phyloP scores from a whole-genome alignment of 2,329 filamentous ascomycete species.

The Arthrobotrys sinensis region DNA sequence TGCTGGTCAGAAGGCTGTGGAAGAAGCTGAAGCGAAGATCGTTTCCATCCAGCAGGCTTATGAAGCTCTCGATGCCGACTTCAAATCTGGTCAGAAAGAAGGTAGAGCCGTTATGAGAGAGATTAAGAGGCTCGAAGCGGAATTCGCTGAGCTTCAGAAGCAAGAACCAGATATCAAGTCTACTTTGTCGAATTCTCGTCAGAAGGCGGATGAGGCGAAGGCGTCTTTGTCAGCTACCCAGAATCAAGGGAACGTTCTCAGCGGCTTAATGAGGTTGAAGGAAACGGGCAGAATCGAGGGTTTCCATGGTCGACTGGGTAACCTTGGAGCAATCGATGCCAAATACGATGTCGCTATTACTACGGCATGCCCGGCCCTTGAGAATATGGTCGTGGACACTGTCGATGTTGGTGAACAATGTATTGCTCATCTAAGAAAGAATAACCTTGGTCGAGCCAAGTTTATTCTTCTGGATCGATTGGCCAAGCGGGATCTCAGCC shows the following conservation, averaged over 20 bases:
- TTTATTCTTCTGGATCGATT: conserved; percentile 96
- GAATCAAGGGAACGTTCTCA: conserved; percentile 91
- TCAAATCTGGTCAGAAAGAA: conserved; percentile 84
- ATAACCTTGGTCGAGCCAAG: conserved; percentile 94
- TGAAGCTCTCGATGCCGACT: conserved; percentile 78
- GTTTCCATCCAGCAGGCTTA: conserved; percentile 80
- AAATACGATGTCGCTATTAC: conserved; percentile 99
- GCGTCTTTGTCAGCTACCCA: conserved; percentile 91
- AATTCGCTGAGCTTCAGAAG: conserved; percentile 66
- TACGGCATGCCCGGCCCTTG: conserved; percentile 89
- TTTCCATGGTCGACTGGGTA: conserved; percentile 94
- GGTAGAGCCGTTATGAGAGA: conserved; percentile 80
- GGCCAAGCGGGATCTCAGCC: conserved; percentile 80
- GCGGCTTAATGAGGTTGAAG: conserved; percentile 91
- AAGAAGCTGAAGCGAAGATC: conserved; percentile 87
- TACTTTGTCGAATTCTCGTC: conserved; percentile 88
- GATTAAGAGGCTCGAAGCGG: conserved; percentile 78
- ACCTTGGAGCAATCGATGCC: conserved; percentile 91
- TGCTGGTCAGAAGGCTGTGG: conserved; percentile 84
- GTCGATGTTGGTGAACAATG: conserved; percentile 98
- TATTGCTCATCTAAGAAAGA: conserved; percentile 97
- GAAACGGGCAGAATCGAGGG: conserved; percentile 97
- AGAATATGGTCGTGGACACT: conserved; percentile 97
- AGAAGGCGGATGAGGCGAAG: conserved; percentile 95
- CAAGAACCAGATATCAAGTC: conserved; percentile 83